Evolutionary conservation across 108 stramenopile species (phyloP).

Genomic region (Pseudonitzschia pungens): DNA sequence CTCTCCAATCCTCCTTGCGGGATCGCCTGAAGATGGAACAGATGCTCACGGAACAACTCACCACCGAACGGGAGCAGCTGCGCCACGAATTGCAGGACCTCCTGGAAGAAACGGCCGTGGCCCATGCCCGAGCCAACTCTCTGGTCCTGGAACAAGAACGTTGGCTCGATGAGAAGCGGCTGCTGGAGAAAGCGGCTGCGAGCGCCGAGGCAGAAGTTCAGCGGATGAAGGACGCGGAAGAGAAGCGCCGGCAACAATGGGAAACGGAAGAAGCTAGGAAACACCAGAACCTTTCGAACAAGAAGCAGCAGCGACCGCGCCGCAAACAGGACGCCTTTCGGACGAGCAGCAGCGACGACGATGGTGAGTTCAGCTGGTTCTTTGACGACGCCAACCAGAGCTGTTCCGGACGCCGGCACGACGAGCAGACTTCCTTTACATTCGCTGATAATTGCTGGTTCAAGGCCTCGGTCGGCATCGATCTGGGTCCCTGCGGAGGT

Average conservation of each 20-base stretch:
- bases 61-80: neutral
- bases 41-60: neutral
- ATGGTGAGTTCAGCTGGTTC: no score
- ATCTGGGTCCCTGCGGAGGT: slow-evolving; percentile 26
- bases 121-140: slow-evolving; percentile 1
- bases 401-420: neutral
- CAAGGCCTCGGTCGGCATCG: slow-evolving; percentile 33
- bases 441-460: slow-evolving; percentile 47
- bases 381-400: neutral
- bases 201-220: neutral
- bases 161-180: neutral
- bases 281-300: no score
- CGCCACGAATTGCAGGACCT: slow-evolving; percentile 5
- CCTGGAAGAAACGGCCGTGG: slow-evolving; percentile 2
- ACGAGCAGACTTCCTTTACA: slow-evolving; percentile 6
- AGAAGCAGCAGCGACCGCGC: neutral
- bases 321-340: no score
- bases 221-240: neutral
- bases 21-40: neutral
- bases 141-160: slow-evolving; percentile 15
- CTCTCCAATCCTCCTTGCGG: no score
- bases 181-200: neutral
- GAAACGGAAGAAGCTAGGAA: no score
- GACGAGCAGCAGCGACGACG: no score
- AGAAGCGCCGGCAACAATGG: no score